Base-by-base conservation (phyloP, 192 early-diverging fungal genomes). In the Umbelopsis ramanniana region DNA sequence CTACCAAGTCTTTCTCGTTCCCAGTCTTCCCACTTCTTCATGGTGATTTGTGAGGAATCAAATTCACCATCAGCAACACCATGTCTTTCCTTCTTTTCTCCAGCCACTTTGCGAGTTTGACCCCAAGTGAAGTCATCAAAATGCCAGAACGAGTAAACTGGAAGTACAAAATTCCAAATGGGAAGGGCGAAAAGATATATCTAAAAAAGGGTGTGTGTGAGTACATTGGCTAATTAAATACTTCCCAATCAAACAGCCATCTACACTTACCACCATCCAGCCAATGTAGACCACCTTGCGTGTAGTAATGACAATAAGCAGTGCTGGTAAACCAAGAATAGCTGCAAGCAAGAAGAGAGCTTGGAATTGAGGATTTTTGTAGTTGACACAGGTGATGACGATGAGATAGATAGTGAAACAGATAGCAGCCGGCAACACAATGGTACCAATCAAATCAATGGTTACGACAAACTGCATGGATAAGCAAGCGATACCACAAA, bases 101-200 rank as follows among this genome's bases (percentile, higher is more conserved):
- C 91, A 37, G 83, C 85, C 15, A 94, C 90, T 55, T 89, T 90
- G 45, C 92, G 89, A 17, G 92, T 94, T 45, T 88, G 87, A 33
- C 92, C 93, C 92, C 93, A 95, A 38, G 88, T 88, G 67, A 96
- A 96, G 72, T 96, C 95, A 75, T 95, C 93, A 81, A 96, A 96
- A 80, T 96, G 92, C 94, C 95, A 96, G 84, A 92, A 96, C 2
- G 95, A 89, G 74, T 98, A 98, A 0, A 91, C 57, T 3, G 97
- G 97, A 17, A 97, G 84, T 68, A 97, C 74, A 68, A 97, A 87
- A 78, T 97, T 95, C 96, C 96, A 97, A 24, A 97, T 78, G 14
- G 96, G 96, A 43, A 97, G 85, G 14, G 95, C 92, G 43, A 90
- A 52, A 45, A 92, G 80, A 69, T 90, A 70, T 1, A 70, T 70